phyloP scores from a whole-genome alignment of 345 rosid species.

The Erodium maritimum region DNA sequence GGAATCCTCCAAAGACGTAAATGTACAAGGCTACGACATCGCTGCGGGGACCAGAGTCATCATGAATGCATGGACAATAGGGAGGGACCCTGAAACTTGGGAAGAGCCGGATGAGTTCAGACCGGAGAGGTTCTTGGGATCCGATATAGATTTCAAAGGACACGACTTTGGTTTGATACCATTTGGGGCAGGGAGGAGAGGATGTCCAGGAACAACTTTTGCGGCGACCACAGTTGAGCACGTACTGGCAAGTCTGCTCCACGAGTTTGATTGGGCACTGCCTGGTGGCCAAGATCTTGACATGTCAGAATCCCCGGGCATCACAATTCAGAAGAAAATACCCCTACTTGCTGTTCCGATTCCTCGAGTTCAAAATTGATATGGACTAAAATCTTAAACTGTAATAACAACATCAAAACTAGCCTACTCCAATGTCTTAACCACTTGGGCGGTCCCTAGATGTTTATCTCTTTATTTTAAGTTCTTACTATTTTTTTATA shows the following conservation, averaged over 20 bases:
- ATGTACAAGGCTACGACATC: constrained; percentile 16
- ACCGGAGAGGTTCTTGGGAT: constrained; percentile 28
- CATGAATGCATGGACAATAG: constrained; percentile 23
- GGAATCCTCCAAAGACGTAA: constrained; percentile 16
- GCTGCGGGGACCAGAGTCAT: constrained; percentile 15
- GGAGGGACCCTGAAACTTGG: constrained; percentile 25
- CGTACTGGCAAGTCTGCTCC: neutral
- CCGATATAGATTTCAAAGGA: constrained; percentile 11
- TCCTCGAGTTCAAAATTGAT: neutral
- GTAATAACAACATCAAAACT: too few species aligned
- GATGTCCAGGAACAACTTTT: neutral
- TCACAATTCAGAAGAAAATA: neutral
- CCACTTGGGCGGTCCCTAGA: too few species aligned
- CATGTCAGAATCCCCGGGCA: neutral
- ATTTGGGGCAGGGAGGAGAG: neutral
- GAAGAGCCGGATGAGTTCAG: constrained; percentile 14
- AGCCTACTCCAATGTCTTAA: too few species aligned
- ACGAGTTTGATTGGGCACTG: neutral
- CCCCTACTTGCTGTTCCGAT: neutral
- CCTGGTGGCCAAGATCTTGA: neutral
- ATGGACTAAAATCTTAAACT: too few species aligned
- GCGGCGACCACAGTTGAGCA: neutral
- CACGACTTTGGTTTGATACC: neutral
- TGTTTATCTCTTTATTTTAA: too few species aligned
- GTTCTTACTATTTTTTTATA: too few species aligned